phyloP scores from a whole-genome alignment of 2,329 filamentous ascomycete species.

The Laburnicola sp. region DNA sequence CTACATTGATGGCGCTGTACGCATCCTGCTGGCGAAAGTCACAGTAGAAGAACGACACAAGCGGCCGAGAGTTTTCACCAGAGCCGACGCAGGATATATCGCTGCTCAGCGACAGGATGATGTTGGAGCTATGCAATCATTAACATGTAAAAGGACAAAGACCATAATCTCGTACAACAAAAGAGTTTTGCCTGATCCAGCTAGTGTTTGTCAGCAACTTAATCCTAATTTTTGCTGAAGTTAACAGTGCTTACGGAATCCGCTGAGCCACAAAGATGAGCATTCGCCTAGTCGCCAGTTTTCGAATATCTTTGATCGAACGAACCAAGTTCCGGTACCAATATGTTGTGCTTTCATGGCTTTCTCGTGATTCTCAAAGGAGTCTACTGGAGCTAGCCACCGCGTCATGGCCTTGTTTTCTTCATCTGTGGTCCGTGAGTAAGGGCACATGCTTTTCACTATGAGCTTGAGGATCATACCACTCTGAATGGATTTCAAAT shows the following conservation, averaged over 20 bases:
- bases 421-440: not conserved
- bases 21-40: not conserved
- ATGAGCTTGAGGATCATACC: too few species aligned
- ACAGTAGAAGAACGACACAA: conserved; percentile 7
- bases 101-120: not conserved
- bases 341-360: not conserved
- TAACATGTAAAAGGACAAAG: not conserved
- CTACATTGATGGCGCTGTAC: not conserved
- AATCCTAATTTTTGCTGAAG: not conserved
- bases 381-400: not conserved
- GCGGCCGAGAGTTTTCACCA: too few species aligned
- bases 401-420: not conserved
- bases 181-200: conserved; percentile 7
- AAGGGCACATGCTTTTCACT: too few species aligned
- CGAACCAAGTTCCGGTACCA: conserved; percentile 1
- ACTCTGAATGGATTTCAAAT: too few species aligned
- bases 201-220: not conserved
- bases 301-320: not conserved
- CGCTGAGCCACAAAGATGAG: conserved; percentile 5
- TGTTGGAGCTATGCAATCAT: not conserved
- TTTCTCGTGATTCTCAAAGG: not conserved
- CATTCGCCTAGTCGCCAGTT: not conserved
- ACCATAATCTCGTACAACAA: conserved; percentile 1
- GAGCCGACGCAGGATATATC: too few species aligned
- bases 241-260: conserved; percentile 4